These are phyloP conservation scores for Akanthomyces uredinophilus DNA, from an alignment of 2,329 filamentous ascomycete genomes.

Conservation along the genomic window DNA sequence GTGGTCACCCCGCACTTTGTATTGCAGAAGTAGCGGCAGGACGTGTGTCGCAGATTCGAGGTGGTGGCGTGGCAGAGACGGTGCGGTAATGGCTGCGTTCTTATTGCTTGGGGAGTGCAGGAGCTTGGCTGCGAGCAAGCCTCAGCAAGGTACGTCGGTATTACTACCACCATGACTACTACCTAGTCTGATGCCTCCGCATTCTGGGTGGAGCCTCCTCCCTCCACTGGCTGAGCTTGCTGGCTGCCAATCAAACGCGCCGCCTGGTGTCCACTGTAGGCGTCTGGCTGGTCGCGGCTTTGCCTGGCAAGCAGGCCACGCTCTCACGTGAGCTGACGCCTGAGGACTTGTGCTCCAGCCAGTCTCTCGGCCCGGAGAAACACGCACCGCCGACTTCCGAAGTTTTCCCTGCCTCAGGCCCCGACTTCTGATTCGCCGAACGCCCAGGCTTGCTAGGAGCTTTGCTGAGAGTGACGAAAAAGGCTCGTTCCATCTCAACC, in stretches of 20 bases:
- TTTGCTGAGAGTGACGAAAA: constrained; percentile 13
- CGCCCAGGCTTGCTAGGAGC: constrained; percentile 8
- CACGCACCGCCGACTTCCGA: constrained; percentile 9
- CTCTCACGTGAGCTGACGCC: constrained; percentile 10
- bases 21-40: constrained; percentile 9
- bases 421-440: constrained; percentile 10
- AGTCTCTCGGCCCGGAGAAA: constrained; percentile 3
- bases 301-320: neutral
- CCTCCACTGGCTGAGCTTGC: constrained; percentile 1
- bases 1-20: constrained; percentile 16
- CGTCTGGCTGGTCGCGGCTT: neutral
- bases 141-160: constrained; percentile 7
- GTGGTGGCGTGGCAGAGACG: constrained; percentile 13
- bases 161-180: constrained; percentile 12
- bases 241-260: neutral
- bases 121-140: neutral
- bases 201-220: constrained; percentile 12
- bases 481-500: constrained; percentile 16
- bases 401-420: constrained; percentile 11
- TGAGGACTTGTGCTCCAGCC: neutral
- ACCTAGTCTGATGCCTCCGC: constrained; percentile 12
- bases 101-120: constrained; percentile 5
- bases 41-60: constrained; percentile 11
- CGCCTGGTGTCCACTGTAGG: neutral
- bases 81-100: constrained; percentile 14